Evolutionary conservation across 108 stramenopile genomes (phyloP).

Genomic region (Aurantiochytrium sp.): DNA sequence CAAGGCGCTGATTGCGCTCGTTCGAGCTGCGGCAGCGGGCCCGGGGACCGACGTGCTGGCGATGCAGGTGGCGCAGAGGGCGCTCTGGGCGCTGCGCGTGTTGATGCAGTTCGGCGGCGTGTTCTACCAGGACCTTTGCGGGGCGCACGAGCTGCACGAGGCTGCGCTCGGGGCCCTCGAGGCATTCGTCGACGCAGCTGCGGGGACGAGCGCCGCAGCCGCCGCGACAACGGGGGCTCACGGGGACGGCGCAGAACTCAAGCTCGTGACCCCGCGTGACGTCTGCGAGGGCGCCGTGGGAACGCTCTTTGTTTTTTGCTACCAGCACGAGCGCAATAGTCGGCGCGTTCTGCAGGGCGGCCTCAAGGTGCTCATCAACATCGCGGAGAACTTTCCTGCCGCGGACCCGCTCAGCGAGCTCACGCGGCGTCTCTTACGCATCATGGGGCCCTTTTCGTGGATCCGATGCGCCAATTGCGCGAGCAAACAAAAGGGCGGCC

Average conservation of each 20-base stretch:
- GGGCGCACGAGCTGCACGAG: not conserved
- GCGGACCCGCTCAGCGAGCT: not conserved
- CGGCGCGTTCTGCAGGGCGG: not conserved
- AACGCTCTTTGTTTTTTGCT: not conserved
- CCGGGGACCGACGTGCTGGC: not conserved
- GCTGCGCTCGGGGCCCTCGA: not conserved
- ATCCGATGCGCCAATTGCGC: not conserved
- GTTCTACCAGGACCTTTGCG: not conserved
- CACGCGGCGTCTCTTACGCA: not conserved
- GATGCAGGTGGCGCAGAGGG: not conserved
- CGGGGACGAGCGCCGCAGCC: not conserved
- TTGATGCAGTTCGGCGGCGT: not conserved
- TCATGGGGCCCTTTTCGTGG: slow-evolving; percentile 22
- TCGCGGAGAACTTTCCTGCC: not conserved
- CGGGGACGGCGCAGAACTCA: not conserved
- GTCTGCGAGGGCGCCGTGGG: not conserved
- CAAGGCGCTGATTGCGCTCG: not conserved
- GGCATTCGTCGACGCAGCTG: not conserved
- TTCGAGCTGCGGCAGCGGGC: not conserved
- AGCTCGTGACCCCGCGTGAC: not conserved
- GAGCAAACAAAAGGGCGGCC: slow-evolving; percentile 3
- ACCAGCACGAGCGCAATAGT: not conserved
- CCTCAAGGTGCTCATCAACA: not conserved
- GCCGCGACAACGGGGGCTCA: too few species aligned
- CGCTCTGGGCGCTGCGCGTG: not conserved